A percentile compares a stretch with the other conserved stretches of the same genome.
phyloP scores from a whole-genome alignment of 2,329 filamentous ascomycete species.

The Drechslera avenae region DNA sequence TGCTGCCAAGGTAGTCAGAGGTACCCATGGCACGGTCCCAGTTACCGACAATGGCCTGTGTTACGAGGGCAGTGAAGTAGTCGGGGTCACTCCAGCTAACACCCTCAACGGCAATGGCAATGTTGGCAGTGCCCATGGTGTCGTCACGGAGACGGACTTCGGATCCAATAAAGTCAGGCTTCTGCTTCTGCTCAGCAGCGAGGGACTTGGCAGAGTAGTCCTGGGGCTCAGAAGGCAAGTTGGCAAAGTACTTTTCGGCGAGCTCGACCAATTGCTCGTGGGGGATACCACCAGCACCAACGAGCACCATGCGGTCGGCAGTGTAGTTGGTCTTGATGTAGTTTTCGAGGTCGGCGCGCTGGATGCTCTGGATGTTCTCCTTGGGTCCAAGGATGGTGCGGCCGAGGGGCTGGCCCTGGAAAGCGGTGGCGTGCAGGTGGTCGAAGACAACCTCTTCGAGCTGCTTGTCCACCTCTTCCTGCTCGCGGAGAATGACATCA shows the following conservation, averaged over 20 bases:
- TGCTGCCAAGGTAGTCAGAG: conserved; percentile 96
- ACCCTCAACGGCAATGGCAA: conserved; percentile 97
- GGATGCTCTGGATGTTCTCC: conserved; percentile 97
- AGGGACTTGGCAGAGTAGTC: conserved; percentile 73
- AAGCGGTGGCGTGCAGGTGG: conserved; percentile 97
- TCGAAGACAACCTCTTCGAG: conserved; percentile 99
- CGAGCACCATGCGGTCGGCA: conserved; percentile 98
- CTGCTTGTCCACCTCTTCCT: conserved; percentile 99
- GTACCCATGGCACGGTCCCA: conserved; percentile 99
- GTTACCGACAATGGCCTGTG: conserved; percentile 98
- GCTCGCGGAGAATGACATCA: conserved; percentile 97
- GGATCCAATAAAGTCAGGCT: conserved; percentile 94
- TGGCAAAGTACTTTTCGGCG: conserved; percentile 92
- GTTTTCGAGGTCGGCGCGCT: conserved; percentile 84
- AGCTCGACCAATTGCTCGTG: conserved; percentile 94
- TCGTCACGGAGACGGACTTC: conserved; percentile 96
- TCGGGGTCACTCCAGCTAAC: conserved; percentile 99
- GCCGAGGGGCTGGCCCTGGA: conserved; percentile 93
- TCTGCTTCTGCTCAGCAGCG: conserved; percentile 77
- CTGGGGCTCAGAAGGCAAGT: conserved; percentile 75
- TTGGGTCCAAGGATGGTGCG: conserved; percentile 97
- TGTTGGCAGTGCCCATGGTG: conserved; percentile 93
- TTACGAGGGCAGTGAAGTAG: conserved; percentile 97
- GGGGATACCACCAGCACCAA: conserved; percentile 90
- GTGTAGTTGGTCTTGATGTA: conserved; percentile 99